Conservation (phyloP, 495 filamentous ascomycete species). For the Friedmanniomyces simplex region DNA sequence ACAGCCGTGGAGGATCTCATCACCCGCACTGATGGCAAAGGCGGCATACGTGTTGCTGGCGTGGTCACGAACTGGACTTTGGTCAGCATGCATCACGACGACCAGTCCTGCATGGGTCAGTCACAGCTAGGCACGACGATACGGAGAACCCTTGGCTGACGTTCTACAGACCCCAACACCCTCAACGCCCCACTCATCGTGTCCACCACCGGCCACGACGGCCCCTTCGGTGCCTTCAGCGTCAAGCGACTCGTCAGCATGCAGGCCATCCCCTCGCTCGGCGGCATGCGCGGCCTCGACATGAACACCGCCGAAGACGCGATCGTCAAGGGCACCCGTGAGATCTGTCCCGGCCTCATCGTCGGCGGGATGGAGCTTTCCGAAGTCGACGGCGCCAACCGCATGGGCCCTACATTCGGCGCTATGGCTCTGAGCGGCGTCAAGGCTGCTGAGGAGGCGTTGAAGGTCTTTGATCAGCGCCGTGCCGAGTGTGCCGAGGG, state of each 20-base stretch:
- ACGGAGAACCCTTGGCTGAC: constrained; percentile 28
- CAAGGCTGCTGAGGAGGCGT: constrained; percentile 76
- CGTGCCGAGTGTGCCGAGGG: constrained; percentile 36
- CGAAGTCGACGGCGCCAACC: constrained; percentile 69
- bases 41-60: constrained; percentile 61
- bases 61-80: constrained; percentile 94
- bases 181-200: constrained; percentile 82
- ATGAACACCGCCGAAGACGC: constrained; percentile 85
- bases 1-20: constrained; percentile 85
- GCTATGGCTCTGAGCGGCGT: constrained; percentile 78
- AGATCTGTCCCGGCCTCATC: constrained; percentile 75
- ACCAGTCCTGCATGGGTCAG: constrained; percentile 50
- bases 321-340: constrained; percentile 79
- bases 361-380: constrained; percentile 91
- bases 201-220: constrained; percentile 82
- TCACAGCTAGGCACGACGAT: background rate
- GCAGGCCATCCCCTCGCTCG: constrained; percentile 67
- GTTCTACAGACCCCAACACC: constrained; percentile 78
- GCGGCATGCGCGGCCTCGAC: constrained; percentile 83
- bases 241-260: constrained; percentile 78
- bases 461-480: constrained; percentile 65
- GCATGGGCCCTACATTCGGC: constrained; percentile 70
- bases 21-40: constrained; percentile 47
- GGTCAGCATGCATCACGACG: constrained; percentile 80
- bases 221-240: constrained; percentile 80